A percentile compares a stretch with the other conserved stretches of the same genome.
Evolutionary conservation across 305 asterid genomes (phyloP).

Genomic region (Fraxinus nigra): DNA sequence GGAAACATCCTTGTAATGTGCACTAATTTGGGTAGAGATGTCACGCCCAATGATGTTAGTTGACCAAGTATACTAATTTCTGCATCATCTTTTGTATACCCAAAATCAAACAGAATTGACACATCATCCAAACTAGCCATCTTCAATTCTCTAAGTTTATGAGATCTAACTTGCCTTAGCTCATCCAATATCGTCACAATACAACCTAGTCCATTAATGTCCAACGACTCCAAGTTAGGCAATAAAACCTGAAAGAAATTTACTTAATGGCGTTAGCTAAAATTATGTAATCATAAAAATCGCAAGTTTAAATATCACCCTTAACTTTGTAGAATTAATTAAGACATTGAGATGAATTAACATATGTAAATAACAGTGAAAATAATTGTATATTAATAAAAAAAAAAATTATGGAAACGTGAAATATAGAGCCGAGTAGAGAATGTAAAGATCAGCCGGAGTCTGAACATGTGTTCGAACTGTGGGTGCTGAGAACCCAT

Average conservation of each 20-base stretch:
- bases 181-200: neutral
- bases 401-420: neutral
- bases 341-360: neutral
- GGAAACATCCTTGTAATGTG: constrained; percentile 4
- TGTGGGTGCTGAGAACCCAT: neutral
- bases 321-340: neutral
- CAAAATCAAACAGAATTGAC: neutral
- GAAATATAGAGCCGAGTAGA: neutral
- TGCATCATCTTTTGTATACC: neutral
- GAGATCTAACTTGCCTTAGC: neutral
- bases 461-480: neutral
- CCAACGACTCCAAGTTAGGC: neutral
- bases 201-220: neutral
- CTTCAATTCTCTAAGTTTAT: neutral
- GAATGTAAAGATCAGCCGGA: neutral
- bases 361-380: neutral
- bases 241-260: neutral
- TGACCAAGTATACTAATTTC: neutral
- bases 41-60: neutral
- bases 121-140: neutral
- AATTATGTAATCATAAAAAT: neutral
- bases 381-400: neutral
- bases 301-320: neutral
- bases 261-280: neutral
- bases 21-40: neutral